Percentiles rank a stretch among this genome's conserved stretches.
Evolutionary conservation across 441 rosid species (phyloP).

Genomic region (Syzygium syzygioides): DNA sequence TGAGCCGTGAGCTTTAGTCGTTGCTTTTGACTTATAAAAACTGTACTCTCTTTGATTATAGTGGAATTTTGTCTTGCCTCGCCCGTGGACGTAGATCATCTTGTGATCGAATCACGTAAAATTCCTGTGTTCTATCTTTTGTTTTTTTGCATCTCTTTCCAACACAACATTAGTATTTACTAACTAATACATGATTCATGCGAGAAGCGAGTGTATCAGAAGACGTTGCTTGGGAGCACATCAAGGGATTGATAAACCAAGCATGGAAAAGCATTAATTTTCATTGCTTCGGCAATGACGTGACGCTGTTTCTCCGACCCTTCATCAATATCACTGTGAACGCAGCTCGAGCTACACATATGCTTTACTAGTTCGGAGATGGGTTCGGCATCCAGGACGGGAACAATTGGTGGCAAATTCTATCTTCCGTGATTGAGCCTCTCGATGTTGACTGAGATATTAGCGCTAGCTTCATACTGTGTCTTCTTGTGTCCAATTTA

Average conservation of each 20-base stretch:
- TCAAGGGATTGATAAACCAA: constrained; percentile 13
- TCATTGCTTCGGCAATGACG: neutral
- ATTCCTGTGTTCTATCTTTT: too few relatives aligned
- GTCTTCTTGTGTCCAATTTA: neutral
- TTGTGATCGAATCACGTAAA: too few relatives aligned
- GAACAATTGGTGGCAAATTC: constrained; percentile 16
- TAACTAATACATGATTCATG: constrained; percentile 4
- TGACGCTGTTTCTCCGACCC: neutral
- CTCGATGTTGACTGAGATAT: neutral
- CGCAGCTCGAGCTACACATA: constrained; percentile 29
- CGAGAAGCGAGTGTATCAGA: constrained; percentile 23
- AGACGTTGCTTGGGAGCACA: constrained; percentile 12
- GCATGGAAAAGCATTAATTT: constrained; percentile 20
- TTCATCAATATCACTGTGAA: constrained; percentile 17
- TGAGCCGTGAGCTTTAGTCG: too few relatives aligned
- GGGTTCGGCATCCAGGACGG: constrained; percentile 38
- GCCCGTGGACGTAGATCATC: too few relatives aligned
- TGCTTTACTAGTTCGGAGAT: constrained; percentile 39
- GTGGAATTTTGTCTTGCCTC: too few relatives aligned
- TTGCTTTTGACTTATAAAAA: too few relatives aligned
- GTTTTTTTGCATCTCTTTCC: too few relatives aligned
- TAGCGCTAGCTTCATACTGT: neutral
- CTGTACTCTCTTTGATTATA: too few relatives aligned
- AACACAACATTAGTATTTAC: neutral
- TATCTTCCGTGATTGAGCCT: constrained; percentile 31